Base-by-base conservation (phyloP, 768 basidiomycete species). In the Crassisporium funariophilum region DNA sequence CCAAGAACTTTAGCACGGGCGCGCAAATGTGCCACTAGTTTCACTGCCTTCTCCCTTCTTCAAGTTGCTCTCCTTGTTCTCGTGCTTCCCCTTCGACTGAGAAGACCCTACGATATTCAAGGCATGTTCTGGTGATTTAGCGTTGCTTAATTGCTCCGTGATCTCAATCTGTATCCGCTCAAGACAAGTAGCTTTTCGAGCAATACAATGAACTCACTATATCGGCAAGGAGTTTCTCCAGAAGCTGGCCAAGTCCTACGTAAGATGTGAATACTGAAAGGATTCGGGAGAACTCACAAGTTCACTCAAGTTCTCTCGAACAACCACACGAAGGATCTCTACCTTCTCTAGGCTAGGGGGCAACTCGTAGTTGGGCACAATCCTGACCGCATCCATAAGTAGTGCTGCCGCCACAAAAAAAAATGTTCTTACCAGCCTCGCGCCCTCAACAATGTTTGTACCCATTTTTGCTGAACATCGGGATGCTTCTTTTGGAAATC, bases 221-320 rank as follows among this genome's bases (percentile, higher is more conserved):
- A 49, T 93, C 90, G 2, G 66, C 66, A 16, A 92, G 66, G 17
- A 93, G 75, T 44, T 81, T 75, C 52, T 86, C 83, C 35, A 84
- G 53, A 41, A 86, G 71, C 78, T 84, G 70, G 37, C 19, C 31
- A 33, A 33, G 31, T 33, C n/a, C n/a, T 35, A 48, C 22, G 19
- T 47, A 35, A 19, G 20, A 19, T 35, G 16, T n/a, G 21, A 27
- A 37, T 23, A 16, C 23, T 9, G 35, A 16, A 11, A 24, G 3
- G 8, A 35, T 16, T 12, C 17, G 13, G 21, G 19, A 41, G 2
- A n/a, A 41, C 57, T 57, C 36, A 78, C 75, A 52, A 69, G 65
- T 63, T 74, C 80, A 1, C 77, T 76, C 57, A 83, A 70, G 35
- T 70, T 79, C 57, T 84, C 82, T n/a, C 79, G 72, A 5, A 84